Base-by-base conservation (phyloP, 2,329 filamentous ascomycete species). In the Colletotrichum euphorbiae region DNA sequence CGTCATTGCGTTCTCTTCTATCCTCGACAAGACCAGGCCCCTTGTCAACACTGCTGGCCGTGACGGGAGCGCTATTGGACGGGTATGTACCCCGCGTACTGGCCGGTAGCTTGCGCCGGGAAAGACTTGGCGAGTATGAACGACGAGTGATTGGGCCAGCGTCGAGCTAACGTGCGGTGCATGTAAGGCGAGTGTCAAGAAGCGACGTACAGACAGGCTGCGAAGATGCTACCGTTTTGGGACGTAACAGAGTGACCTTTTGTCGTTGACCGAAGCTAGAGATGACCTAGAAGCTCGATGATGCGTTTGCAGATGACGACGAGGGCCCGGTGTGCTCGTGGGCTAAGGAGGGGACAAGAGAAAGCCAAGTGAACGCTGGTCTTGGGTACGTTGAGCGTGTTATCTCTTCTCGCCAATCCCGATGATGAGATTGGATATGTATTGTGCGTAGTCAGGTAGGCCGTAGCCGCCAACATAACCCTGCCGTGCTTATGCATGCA, bases 61-160 rank as follows among this genome's bases (percentile, higher is more conserved):
- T 50, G 48, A 55, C 65, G 61, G 65, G 65, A 68, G 65, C 65
- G 65, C 65, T 68, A 68, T 65, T 65, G 65, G 65, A 50, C 65
- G 65, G 65, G 65, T 68, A 68, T 68, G 65, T 68, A 68, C 65
- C 65, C 65, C 65, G 54, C 65, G 48, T 65, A 61, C 59, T 68
- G 54, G 65, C 42, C 61, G 28, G 33, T 52, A 36, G 33, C 48
- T 42, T 19, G 40, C 40, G 42, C 24, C 63, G 48, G 54, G 57
- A 19, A 19, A 52, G 36, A 36, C 28, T 54, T 19, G 17, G 31
- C 12, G 51, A 58, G 46, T 45, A 43, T 21, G 19, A 43, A 61
- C 15, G 33, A 45, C 31, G 31, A 48, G 46, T 52, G 46, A 42
- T 36, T 62, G n/a, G 19, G 57, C 57, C 51, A 50, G 48, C 63